Conservation (phyloP, 1,284 basidiomycete genomes). For the Porodaedalea pini region DNA sequence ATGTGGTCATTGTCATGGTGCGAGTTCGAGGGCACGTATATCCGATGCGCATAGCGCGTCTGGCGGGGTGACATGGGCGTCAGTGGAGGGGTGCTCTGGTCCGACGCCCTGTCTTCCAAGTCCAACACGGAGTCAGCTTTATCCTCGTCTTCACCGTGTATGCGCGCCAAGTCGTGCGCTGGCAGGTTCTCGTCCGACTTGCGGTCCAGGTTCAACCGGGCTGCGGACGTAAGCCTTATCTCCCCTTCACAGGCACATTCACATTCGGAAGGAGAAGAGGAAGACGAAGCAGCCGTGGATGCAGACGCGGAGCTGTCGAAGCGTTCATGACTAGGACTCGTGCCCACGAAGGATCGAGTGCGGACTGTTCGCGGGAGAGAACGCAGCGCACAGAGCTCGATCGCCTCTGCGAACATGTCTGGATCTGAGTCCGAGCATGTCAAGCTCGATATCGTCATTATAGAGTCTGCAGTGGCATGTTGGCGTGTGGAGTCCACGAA, state of each 20-base stretch:
- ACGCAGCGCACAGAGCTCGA: not conserved
- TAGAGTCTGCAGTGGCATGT: not conserved
- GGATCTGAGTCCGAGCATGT: not conserved
- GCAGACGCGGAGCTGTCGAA: not conserved
- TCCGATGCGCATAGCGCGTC: not conserved
- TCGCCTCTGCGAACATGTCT: not conserved
- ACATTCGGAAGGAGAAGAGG: not conserved
- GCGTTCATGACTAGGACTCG: not conserved
- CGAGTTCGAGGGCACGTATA: conserved; percentile 1
- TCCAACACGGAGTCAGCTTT: too few species aligned
- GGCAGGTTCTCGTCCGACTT: not conserved
- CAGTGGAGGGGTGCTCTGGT: not conserved
- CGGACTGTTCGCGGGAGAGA: not conserved
- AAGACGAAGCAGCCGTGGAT: not conserved
- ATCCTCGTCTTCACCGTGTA: too few species aligned
- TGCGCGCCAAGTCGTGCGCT: too few species aligned
- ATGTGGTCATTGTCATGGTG: not conserved
- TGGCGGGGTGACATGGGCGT: conserved; percentile 2
- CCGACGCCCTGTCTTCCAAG: not conserved
- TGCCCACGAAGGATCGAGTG: not conserved
- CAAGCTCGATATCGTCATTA: not conserved
- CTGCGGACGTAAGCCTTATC: not conserved
- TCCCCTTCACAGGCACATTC: not conserved
- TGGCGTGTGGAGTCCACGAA: not conserved
- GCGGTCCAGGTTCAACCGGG: not conserved